phyloP scores from a whole-genome alignment of 2,329 filamentous ascomycete genomes.

The Sordariomycetes sp. region DNA sequence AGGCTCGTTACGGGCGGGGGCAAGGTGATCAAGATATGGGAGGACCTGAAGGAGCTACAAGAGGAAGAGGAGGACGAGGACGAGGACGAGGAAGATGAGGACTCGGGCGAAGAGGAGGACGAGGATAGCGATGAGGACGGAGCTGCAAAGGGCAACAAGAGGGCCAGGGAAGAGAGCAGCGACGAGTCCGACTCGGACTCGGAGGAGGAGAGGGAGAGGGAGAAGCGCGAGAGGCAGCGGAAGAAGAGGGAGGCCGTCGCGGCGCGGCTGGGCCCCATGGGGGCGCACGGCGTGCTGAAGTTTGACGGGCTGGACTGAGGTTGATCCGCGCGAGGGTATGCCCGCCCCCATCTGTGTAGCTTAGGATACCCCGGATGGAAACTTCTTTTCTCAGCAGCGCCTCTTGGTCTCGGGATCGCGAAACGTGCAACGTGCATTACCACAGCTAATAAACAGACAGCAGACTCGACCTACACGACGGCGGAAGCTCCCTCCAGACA shows the following conservation, averaged over 20 bases:
- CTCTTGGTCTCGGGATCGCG: too few relatives aligned
- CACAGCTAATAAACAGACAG: too few relatives aligned
- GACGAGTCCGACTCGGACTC: constrained; percentile 24
- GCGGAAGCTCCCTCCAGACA: too few relatives aligned
- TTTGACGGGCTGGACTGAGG: constrained; percentile 34
- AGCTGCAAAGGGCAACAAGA: constrained; percentile 22
- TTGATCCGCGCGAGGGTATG: neutral
- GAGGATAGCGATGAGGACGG: constrained; percentile 33
- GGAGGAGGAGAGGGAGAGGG: constrained; percentile 17
- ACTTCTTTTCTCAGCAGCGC: too few relatives aligned
- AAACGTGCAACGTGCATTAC: too few relatives aligned
- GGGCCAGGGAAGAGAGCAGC: constrained; percentile 33
- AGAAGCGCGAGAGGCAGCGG: constrained; percentile 3
- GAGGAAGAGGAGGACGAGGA: constrained; percentile 35
- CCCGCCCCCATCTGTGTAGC: neutral
- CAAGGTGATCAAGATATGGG: constrained; percentile 80
- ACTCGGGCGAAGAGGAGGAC: constrained; percentile 26
- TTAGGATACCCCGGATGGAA: neutral
- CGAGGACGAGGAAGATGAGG: constrained; percentile 32
- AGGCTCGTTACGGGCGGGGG: constrained; percentile 87
- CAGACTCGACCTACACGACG: too few relatives aligned
- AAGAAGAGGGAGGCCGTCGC: constrained; percentile 17
- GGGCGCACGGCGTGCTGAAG: constrained; percentile 38
- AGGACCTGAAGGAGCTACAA: constrained; percentile 56
- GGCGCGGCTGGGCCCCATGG: constrained; percentile 34